Percentiles rank a stretch among this genome's conserved stretches.
Conservation (phyloP, 106 monocot genomes). For the Ottelia alismoides region DNA sequence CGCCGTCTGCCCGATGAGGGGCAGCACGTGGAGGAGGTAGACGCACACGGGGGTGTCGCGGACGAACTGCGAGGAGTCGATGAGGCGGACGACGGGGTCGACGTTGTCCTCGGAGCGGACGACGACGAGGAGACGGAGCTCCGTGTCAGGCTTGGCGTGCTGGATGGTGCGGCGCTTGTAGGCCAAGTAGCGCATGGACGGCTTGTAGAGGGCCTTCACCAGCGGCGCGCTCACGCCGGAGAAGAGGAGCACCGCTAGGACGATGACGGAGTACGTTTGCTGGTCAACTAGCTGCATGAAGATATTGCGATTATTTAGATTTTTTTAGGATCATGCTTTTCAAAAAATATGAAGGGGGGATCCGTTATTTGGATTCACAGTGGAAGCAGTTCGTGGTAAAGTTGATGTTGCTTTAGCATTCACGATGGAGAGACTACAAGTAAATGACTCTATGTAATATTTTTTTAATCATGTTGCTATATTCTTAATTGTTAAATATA, state of each 20-base stretch:
- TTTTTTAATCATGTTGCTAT: constrained; percentile 1
- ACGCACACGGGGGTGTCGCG: neutral
- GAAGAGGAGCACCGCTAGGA: constrained; percentile 1
- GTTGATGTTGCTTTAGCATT: constrained; percentile 3
- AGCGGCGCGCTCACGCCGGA: neutral
- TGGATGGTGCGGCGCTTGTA: constrained; percentile 8
- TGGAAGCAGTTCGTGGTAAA: neutral
- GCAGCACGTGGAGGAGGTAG: constrained; percentile 7
- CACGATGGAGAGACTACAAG: neutral
- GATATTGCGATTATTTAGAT: too few species aligned
- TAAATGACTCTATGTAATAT: neutral
- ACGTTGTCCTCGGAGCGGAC: constrained; percentile 9
- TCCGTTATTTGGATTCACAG: too few species aligned
- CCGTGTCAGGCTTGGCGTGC: constrained; percentile 1
- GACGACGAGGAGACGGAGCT: constrained; percentile 6
- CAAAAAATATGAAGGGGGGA: too few species aligned
- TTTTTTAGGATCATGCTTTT: too few species aligned
- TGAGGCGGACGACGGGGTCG: constrained; percentile 4
- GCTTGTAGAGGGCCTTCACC: constrained; percentile 7
- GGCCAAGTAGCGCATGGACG: constrained; percentile 2
- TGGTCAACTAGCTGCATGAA: neutral
- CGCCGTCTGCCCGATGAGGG: constrained; percentile 9
- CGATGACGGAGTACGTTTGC: neutral
- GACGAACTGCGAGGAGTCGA: constrained; percentile 1
- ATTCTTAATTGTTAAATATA: too few species aligned